A percentile compares a stretch with the other conserved stretches of the same genome.
Conservation (phyloP, 2,329 filamentous ascomycete species). For the Capronia americana region DNA sequence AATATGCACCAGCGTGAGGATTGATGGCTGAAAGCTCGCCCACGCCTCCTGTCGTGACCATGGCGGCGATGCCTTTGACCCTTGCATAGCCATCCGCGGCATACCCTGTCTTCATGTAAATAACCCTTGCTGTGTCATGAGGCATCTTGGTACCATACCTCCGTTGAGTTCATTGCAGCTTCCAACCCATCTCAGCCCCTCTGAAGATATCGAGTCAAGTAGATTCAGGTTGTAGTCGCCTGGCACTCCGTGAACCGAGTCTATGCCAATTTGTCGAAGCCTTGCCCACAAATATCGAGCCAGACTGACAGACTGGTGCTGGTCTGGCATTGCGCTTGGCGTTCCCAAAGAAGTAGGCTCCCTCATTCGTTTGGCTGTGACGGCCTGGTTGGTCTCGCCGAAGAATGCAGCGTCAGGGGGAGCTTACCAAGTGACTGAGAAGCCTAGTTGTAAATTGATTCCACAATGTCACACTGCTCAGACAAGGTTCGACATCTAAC, state of each 20-base stretch:
- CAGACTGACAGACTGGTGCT: slow-evolving; percentile 45
- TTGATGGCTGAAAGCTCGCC: slow-evolving; percentile 48
- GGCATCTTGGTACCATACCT: slow-evolving; percentile 5
- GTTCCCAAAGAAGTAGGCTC: no score
- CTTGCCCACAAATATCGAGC: slow-evolving; percentile 57
- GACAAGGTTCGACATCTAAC: background rate
- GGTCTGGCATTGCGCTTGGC: background rate
- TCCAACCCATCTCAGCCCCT: slow-evolving; percentile 62
- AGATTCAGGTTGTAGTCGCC: slow-evolving; percentile 53
- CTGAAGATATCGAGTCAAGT: slow-evolving; percentile 64
- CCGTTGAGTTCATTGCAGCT: slow-evolving; percentile 67
- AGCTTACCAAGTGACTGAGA: background rate
- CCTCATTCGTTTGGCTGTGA: background rate
- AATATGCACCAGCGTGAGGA: slow-evolving; percentile 55
- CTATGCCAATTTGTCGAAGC: slow-evolving; percentile 56
- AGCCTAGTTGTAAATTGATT: background rate
- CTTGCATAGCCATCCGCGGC: slow-evolving; percentile 80
- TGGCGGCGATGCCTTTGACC: slow-evolving; percentile 46
- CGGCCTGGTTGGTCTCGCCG: background rate
- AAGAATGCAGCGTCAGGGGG: background rate
- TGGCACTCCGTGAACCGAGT: slow-evolving; percentile 58
- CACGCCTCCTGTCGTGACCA: slow-evolving; percentile 62
- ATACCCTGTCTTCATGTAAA: slow-evolving; percentile 59
- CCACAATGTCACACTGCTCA: background rate
- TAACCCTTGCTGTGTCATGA: background rate